Evolutionary conservation across 176 grass and related monocot genomes (phyloP).

Genomic region (Musa beccarii): DNA sequence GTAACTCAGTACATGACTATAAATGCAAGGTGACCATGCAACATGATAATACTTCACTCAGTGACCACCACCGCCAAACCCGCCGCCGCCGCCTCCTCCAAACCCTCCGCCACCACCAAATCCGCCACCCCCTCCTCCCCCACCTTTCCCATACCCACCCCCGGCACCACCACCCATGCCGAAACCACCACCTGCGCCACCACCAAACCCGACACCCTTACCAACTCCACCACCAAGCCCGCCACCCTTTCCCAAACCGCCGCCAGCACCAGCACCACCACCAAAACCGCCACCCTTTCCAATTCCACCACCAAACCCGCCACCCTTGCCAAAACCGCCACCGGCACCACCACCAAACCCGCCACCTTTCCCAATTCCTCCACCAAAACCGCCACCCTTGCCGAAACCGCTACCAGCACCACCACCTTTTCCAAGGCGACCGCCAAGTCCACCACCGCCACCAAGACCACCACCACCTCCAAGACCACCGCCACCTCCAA

Average conservation of each 20-base stretch:
- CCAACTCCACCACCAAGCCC: neutral
- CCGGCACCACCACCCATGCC: neutral
- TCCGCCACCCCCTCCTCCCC: neutral
- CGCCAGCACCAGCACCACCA: neutral
- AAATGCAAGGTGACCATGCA: no score
- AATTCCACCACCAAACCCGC: neutral
- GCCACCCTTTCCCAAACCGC: neutral
- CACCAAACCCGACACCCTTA: neutral
- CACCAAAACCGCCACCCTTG: neutral
- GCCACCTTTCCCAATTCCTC: neutral
- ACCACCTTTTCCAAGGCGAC: neutral
- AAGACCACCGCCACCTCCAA: neutral
- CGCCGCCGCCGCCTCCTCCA: neutral
- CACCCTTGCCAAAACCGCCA: neutral
- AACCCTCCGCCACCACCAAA: neutral
- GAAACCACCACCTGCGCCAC: neutral
- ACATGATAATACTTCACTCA: no score
- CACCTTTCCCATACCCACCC: neutral
- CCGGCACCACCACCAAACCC: neutral
- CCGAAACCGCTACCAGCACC: neutral
- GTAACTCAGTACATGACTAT: no score
- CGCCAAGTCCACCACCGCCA: neutral
- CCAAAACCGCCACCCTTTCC: neutral
- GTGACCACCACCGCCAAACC: neutral
- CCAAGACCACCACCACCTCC: neutral